Base-by-base conservation (phyloP, 371 early-diverging fungal species). In the Mortierella sp. region DNA sequence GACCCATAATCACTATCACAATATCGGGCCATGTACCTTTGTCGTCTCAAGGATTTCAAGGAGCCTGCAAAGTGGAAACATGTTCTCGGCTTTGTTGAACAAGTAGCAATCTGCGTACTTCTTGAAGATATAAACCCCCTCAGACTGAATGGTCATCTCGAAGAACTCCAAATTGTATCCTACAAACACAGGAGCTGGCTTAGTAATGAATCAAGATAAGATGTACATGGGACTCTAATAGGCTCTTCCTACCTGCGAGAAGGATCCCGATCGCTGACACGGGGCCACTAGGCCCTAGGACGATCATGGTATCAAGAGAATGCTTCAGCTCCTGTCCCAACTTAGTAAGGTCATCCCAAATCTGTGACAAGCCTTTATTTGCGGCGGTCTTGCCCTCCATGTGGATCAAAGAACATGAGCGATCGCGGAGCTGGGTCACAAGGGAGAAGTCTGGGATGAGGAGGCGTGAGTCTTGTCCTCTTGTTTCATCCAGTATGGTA, bases 71-170 rank as follows among this genome's bases (percentile, higher is more conserved):
- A 64, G 28, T 45, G 64, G 64, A 56, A 64, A 55, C 57, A 64
- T 21, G 45, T 64, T 64, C 55, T 46, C 64, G 16, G 64, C 64
- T 21, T 46, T 64, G 64, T 64, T 64, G 57, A 64, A 64, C 56
- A 64, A 64, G 64, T 53, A 55, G 57, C 64, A 64, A 21, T 64
- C 57, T 64, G 64, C 64, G 55, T 64, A 64, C 57, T 64, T 64
- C 57, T 64, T 53, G 46, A 64, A 46, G 55, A 64, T 56, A 14
- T 55, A 64, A 44, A 56, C 64, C 64, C n/a, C 57, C 56, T 64
- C 64, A 53, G 64, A 64, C 47, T 56, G 64, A 44, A 64, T 64
- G 23, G 44, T 64, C 56, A 64, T 56, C 57, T 64, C 64, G 26
- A 45, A 64, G 57, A 56, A 64, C 56, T 64, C 45, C 64, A 64